phyloP scores from a whole-genome alignment of 2,329 filamentous ascomycete species.

The Aureobasidium sp. region DNA sequence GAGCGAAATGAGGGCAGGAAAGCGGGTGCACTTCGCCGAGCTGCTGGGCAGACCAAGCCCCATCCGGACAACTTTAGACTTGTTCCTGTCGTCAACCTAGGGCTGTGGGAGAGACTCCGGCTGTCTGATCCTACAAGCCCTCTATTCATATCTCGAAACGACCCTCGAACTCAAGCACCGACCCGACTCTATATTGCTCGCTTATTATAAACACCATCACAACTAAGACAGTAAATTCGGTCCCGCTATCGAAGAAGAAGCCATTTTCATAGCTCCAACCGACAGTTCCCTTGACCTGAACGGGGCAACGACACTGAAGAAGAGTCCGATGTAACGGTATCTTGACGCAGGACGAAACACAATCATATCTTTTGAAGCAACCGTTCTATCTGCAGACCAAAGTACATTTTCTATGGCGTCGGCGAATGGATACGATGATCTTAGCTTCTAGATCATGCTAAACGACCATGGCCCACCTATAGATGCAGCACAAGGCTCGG shows the following conservation, averaged over 20 bases:
- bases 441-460: not conserved
- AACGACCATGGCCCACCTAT: not conserved
- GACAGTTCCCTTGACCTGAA: not conserved
- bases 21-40: not conserved
- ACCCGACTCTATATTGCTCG: not conserved
- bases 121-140: not conserved
- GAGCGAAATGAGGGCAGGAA: not conserved
- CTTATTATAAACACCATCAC: not conserved
- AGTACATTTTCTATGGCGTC: not conserved
- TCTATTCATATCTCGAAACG: not conserved
- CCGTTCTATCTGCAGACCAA: no score
- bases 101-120: not conserved
- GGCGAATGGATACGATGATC: not conserved
- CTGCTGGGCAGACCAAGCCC: not conserved
- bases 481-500: not conserved
- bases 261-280: not conserved
- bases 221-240: not conserved
- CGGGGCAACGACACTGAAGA: not conserved
- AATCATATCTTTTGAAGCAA: not conserved
- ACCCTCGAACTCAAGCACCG: not conserved
- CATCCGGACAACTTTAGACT: conserved; percentile 2
- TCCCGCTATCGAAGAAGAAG: not conserved
- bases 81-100: not conserved
- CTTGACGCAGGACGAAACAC: conserved; percentile 1
- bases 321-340: not conserved